Evolutionary conservation across 805 yeast genomes (phyloP).

Genomic region (Wickerhamomyces sydowiorum): DNA sequence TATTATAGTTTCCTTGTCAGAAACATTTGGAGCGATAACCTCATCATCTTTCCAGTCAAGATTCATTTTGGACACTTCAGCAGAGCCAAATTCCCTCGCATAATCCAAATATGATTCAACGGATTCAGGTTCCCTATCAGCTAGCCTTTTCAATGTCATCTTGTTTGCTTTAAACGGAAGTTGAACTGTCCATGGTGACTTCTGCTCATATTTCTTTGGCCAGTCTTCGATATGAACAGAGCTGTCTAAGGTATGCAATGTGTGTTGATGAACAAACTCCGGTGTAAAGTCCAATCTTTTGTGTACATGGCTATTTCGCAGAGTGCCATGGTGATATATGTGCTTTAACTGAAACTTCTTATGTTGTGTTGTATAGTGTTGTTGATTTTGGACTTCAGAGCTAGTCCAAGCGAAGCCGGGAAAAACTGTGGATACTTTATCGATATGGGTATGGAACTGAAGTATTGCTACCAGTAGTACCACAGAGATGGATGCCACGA

Average conservation of each 20-base stretch:
- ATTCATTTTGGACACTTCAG: conserved; percentile 29
- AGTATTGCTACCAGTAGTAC: too few relatives aligned
- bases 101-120: conserved; percentile 61
- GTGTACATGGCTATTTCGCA: conserved; percentile 35
- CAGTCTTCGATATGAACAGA: conserved; percentile 6
- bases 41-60: conserved; percentile 64
- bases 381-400: neutral
- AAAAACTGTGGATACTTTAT: too few relatives aligned
- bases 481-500: too few relatives aligned
- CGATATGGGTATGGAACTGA: too few relatives aligned
- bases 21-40: conserved; percentile 63
- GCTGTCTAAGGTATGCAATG: conserved; percentile 2
- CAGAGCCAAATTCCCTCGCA: conserved; percentile 34
- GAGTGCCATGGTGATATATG: conserved; percentile 57
- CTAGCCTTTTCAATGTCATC: conserved; percentile 30
- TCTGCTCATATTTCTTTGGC: conserved; percentile 17
- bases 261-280: conserved; percentile 23
- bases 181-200: conserved; percentile 34
- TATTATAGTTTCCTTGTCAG: conserved; percentile 68
- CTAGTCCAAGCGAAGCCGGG: too few relatives aligned
- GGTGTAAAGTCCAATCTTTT: conserved; percentile 46
- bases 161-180: conserved; percentile 24
- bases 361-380: neutral
- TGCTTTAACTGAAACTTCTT: conserved; percentile 39
- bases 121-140: conserved; percentile 49